A percentile compares a stretch with the other conserved stretches of the same genome.
These are phyloP conservation scores for Mycena metata DNA, from an alignment of 768 basidiomycete species.

Conservation along the genomic window DNA sequence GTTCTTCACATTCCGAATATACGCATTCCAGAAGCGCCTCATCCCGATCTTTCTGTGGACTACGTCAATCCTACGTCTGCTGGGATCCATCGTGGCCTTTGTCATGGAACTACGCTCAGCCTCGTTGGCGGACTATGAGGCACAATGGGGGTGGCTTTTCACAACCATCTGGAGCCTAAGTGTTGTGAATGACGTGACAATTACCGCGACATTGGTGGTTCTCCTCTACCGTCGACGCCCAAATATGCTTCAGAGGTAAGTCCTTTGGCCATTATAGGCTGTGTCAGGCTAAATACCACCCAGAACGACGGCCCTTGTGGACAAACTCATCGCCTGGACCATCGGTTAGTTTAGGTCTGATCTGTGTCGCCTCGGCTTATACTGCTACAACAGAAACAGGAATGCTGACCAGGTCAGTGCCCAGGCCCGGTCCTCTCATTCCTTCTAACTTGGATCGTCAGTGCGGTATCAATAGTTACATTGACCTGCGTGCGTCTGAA, in stretches of 20 bases:
- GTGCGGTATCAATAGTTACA: background rate
- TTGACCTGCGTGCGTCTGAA: background rate
- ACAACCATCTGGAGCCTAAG: background rate
- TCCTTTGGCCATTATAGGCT: background rate
- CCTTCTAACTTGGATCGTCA: background rate
- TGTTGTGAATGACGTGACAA: background rate
- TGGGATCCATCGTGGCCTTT: background rate
- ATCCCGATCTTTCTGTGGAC: too few relatives aligned
- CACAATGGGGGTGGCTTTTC: background rate
- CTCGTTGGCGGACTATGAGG: background rate
- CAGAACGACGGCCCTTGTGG: conserved; percentile 3
- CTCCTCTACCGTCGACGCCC: background rate
- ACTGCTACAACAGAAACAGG: background rate
- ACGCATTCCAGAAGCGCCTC: conserved; percentile 1
- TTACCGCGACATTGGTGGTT: background rate
- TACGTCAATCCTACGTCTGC: background rate
- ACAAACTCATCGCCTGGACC: conserved; percentile 5
- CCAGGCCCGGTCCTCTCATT: background rate
- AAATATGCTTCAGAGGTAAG: background rate
- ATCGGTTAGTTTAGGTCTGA: background rate
- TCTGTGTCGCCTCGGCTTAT: background rate
- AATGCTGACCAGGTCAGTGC: background rate
- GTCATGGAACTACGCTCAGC: background rate
- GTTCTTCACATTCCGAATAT: conserved; percentile 17
- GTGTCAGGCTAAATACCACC: background rate